Base-by-base conservation (phyloP, 805 yeast genomes). In the Starmerella scarabaei region DNA sequence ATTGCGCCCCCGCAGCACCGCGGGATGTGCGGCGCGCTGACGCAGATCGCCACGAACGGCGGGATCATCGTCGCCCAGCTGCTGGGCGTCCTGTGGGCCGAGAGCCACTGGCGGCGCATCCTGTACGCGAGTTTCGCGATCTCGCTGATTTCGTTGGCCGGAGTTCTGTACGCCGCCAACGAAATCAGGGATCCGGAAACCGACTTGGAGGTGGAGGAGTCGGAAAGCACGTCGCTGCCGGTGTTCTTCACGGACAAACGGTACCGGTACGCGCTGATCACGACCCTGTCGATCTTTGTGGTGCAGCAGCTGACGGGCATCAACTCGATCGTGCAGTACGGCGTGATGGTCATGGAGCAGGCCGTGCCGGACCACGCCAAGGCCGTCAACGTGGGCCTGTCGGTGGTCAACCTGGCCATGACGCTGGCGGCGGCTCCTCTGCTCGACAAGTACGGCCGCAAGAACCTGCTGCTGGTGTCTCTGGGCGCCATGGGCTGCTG, bases 231-330 rank as follows among this genome's bases (percentile, higher is more conserved):
- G 18, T 8, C 24, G 15, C 26, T 32, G 26, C 17, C 17, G 8
- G 40, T 69, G 17, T 85, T 82, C 55, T 48, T 80, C 33, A 64
- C 65, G 0, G 61, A 67, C 15, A 61, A 72, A 0, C 66, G 59
- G 33, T 84, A 71, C 59, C 57, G 62, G 26, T 71, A 71, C 38
- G 75, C 91, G 4, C 65, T 77, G 35, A 52, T 70, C 16, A 79
- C 77, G 1, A 80, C 85, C 8, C 73, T 85, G 0, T 73, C 79
- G 2, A 68, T 84, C 15, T 71, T 86, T 66, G 63, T 77, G 17
- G 78, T 86, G 15, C 98, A 91, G 62, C 98, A 91, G 58, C 73
- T 88, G 42, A 76, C 84, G 51, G 98, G 98, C 26, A 82, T 91
- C 56, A 91, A 91, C 58, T 75, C 94, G 2, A 84, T 91, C 44